Evolutionary conservation across 2,329 filamentous ascomycete genomes (phyloP), one percentile per base, ranked within the genome.

Genomic region (Pezicula rhizophila): DNA sequence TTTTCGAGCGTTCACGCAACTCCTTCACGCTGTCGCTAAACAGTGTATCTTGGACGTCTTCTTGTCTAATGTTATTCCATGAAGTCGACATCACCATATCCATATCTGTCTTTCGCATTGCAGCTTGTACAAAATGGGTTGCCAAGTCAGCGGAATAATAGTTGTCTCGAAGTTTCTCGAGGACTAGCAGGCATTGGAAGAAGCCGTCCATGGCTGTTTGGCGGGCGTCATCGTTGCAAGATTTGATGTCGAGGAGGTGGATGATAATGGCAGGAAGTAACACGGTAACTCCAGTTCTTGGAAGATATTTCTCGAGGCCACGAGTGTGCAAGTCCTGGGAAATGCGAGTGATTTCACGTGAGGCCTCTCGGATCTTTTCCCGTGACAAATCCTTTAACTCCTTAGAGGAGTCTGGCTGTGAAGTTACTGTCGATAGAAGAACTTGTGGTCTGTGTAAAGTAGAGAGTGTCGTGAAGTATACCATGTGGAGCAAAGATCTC

Each of bases 71-170:
- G n/a, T n/a, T n/a, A n/a, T n/a, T n/a, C n/a, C n/a, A n/a, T n/a
- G n/a, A n/a, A n/a, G n/a, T 42, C 12, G 34, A 18, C 52, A 59
- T 53, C 14, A 51, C 48, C 8, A 59, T 45, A 11, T 63, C 61
- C 53, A 93, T 90, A 49, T 87, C 83, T 7, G 89, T 89, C 70
- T 95, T 95, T 53, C 87, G 84, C 54, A 96, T 86, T 1, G 90
- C 89, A 1, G 90, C 89, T 64, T 95, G 89, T n/a, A 96, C 76
- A 71, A 96, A 96, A 2, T 88, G 88, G 1, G 88, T 92, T n/a
- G 89, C 90, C 60, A 93, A 96, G 66, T 96, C 91, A 14, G 92
- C 92, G 0, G 91, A 90, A 0, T 90, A 84, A 61, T 97, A 96
- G 28, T 90, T 88, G 62, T 96, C 89, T 34, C 90, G 82, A 15